Base-by-base conservation (phyloP, 73 alveolate species). In the Symbiodinium pilosum region DNA sequence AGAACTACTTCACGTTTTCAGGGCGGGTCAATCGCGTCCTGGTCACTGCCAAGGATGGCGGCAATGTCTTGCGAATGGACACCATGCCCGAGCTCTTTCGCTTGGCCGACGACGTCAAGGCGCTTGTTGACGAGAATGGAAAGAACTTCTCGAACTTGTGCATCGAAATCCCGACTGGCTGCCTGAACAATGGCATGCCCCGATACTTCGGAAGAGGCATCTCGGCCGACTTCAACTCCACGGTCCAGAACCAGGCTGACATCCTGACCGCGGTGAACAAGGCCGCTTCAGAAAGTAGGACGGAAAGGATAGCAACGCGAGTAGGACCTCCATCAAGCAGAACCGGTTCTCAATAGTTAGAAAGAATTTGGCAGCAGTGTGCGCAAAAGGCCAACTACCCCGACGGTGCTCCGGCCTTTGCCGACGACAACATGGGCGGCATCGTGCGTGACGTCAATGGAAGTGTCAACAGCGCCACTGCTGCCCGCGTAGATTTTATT, bases 381-480 rank as follows among this genome's bases (percentile, higher is more conserved):
- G 52, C 56, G 11, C n/a, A n/a, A n/a, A n/a, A n/a, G n/a, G 87
- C 69, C 43, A 89, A 38, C 87, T 89, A 32, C 42, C 94, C 94
- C 6, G 97, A 91, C 26, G 98, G 91, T 36, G 42, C 64, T 18
- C 83, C 54, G 12, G 98, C 98, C 43, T 93, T 20, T 32, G 93
- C 98, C 21, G 42, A 47, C n/a, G 98, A 93, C 92, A 34, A 32
- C 98, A 73, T 93, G 92, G 98, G 98, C 30, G 98, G 98, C 84
- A 75, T 93, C 32, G 69, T 36, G 28, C 92, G 98, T 11, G 97
- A 91, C 40, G 85, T 36, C 84, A 52, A 40, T 16, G 98, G 98
- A 4, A 18, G 71, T 16, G 38, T 93, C 43, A 38, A 38, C 30
- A 36, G 85, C 32, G 93, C 98, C 69, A 75, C 92, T 1, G 93